Base-by-base conservation (phyloP, 2,329 filamentous ascomycete genomes). In the Neonectria hederae region DNA sequence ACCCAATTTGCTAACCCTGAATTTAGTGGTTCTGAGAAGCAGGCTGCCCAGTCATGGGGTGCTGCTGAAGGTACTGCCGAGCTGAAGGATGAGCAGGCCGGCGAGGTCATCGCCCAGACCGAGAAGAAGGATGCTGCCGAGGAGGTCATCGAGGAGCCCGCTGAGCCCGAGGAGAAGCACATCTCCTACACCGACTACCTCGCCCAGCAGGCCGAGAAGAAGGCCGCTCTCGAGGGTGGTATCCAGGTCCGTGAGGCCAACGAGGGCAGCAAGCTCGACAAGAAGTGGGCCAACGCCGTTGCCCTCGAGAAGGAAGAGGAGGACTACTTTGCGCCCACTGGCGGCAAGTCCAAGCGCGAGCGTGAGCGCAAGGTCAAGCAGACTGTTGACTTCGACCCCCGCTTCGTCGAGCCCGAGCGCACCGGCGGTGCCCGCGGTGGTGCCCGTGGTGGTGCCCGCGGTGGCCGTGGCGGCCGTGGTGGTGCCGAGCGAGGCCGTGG, bases 341-440 rank as follows among this genome's bases (percentile, higher is more conserved):
- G 84, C 68, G 91, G 90, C 83, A 97, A 97, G 90, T 82, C 89
- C 80, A 86, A 88, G 85, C 92, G 92, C 78, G 89, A 95, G 85
- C 93, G 93, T 78, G 91, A 95, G 86, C 91, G 92, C 84, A 96
- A 96, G 89, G 88, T 92, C 83, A 97, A 97, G 91, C 89, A 92
- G 81, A 82, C 92, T 79, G 80, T 98, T 75, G 93, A 97, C 77
- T 92, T 97, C 71, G 94, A 97, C 81, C 89, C 94, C 83, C 88
- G 92, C 77, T 93, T 87, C 79, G 86, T 92, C 74, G 92, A 95
- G 84, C 85, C 87, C 64, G 86, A 89, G 73, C 87, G 89, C 63
- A 80, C 79, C 72, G 81, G 84, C 67, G 83, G 83, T 69, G 80
- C 80, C 65, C 79, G 83, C 35, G 72, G 72, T 21, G 48, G 48